Conservation (phyloP, 1,139 yeast species). For the Komagataea norvegica region DNA sequence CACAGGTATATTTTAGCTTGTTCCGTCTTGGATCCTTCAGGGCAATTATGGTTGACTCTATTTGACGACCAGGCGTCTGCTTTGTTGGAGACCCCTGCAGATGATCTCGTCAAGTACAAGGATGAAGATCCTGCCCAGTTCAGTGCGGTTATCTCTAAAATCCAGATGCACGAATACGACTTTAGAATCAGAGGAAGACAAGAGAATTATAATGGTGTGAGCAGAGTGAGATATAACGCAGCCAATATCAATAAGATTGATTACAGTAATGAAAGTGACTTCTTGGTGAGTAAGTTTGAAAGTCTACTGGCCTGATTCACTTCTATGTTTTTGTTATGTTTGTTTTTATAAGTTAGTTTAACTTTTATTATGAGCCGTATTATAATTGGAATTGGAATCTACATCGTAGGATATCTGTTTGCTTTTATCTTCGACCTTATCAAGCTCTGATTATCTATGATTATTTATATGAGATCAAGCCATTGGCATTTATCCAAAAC, state of each 20-base stretch:
- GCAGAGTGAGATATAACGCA: constrained; percentile 72
- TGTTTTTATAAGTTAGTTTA: neutral
- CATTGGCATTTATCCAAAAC: constrained; percentile 53
- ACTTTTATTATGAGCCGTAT: no score
- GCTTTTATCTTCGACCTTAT: neutral
- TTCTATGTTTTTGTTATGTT: neutral
- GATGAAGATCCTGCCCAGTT: constrained; percentile 45
- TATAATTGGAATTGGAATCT: no score
- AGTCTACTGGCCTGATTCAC: constrained; percentile 28
- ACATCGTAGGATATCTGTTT: no score
- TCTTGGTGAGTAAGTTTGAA: constrained; percentile 48
- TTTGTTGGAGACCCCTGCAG: constrained; percentile 67
- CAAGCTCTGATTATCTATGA: neutral
- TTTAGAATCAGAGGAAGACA: constrained; percentile 79
- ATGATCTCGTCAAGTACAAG: constrained; percentile 52
- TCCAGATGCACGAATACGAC: constrained; percentile 63
- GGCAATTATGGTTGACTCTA: constrained; percentile 80
- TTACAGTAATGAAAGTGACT: constrained; percentile 57
- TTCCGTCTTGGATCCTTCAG: constrained; percentile 72
- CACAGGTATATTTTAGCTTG: constrained; percentile 75
- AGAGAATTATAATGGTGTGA: constrained; percentile 77
- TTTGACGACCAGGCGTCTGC: constrained; percentile 80
- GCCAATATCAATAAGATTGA: constrained; percentile 52
- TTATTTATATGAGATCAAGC: constrained; percentile 27
- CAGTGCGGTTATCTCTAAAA: constrained; percentile 43